Evolutionary conservation across 1,284 basidiomycete genomes (phyloP).

Genomic region (Pseudozyma thailandica): DNA sequence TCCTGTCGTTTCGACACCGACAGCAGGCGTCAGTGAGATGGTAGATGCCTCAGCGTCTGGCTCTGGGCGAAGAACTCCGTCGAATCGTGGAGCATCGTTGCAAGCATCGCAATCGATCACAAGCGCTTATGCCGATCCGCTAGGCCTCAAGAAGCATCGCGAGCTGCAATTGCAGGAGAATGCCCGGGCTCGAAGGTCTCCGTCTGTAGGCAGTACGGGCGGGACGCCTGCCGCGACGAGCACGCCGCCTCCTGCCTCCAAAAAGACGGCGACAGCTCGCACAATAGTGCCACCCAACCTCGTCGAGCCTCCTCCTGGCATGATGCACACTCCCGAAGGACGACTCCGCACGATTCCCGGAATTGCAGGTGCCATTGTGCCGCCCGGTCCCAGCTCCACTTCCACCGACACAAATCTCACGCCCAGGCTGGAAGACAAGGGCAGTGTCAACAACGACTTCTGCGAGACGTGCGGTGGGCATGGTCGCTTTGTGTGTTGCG

Average conservation of each 20-base stretch:
- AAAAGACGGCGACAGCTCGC: constrained; percentile 30
- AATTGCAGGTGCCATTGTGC: constrained; percentile 37
- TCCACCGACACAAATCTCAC: constrained; percentile 28
- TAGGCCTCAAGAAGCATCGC: constrained; percentile 42
- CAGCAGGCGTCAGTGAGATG: not conserved
- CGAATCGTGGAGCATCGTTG: constrained; percentile 33
- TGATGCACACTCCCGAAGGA: constrained; percentile 37
- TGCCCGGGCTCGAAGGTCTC: constrained; percentile 27
- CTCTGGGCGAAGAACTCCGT: constrained; percentile 29
- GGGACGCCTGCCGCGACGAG: constrained; percentile 1
- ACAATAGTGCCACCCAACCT: constrained; percentile 32
- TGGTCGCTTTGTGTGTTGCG: constrained; percentile 83
- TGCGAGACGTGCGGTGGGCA: constrained; percentile 85
- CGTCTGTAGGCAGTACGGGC: constrained; percentile 34
- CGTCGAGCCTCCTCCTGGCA: constrained; percentile 37
- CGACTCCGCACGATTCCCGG: constrained; percentile 40
- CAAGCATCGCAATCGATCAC: constrained; percentile 46
- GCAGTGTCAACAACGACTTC: constrained; percentile 85
- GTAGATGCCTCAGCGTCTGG: constrained; percentile 15
- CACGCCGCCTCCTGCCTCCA: constrained; percentile 11
- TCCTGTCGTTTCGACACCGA: not conserved
- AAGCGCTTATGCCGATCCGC: constrained; percentile 28
- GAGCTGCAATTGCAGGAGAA: constrained; percentile 27
- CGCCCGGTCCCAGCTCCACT: constrained; percentile 14
- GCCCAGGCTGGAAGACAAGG: constrained; percentile 36